Evolutionary conservation across 768 basidiomycete species (phyloP).

Genomic region (Rossbeevera mucosa): DNA sequence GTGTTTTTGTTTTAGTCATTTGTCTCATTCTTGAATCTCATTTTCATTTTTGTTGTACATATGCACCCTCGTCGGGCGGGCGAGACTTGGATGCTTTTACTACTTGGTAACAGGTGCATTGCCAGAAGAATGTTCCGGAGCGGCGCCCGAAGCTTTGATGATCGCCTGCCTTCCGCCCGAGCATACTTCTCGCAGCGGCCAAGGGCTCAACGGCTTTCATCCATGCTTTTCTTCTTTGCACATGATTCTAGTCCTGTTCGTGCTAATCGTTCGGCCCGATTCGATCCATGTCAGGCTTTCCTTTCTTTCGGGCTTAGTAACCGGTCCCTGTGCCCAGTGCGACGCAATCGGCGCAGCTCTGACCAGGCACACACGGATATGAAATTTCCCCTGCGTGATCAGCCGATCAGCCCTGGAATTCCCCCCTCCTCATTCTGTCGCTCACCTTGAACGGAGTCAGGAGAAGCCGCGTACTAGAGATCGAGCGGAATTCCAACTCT

Average conservation of each 20-base stretch:
- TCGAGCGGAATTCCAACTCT: neutral
- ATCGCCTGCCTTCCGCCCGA: neutral
- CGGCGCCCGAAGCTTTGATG: neutral
- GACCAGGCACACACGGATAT: too few relatives aligned
- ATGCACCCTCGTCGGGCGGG: neutral
- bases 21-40: too few relatives aligned
- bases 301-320: neutral
- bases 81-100: neutral
- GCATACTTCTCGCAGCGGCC: too few relatives aligned
- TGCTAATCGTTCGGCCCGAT: neutral
- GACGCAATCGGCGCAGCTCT: neutral
- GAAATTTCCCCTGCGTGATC: too few relatives aligned
- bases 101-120: neutral
- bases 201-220: too few relatives aligned
- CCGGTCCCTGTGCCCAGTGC: neutral
- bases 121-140: neutral
- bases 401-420: too few relatives aligned
- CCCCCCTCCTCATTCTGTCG: too few relatives aligned
- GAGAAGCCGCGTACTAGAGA: neutral
- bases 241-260: too few relatives aligned
- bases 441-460: neutral
- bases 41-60: neutral
- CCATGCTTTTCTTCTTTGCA: too few relatives aligned
- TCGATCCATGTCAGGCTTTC: neutral
- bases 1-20: too few relatives aligned